Evolutionary conservation across 2,329 filamentous ascomycete species (phyloP), one percentile per base, ranked within the genome.

Genomic region (Monosporascus sp.): DNA sequence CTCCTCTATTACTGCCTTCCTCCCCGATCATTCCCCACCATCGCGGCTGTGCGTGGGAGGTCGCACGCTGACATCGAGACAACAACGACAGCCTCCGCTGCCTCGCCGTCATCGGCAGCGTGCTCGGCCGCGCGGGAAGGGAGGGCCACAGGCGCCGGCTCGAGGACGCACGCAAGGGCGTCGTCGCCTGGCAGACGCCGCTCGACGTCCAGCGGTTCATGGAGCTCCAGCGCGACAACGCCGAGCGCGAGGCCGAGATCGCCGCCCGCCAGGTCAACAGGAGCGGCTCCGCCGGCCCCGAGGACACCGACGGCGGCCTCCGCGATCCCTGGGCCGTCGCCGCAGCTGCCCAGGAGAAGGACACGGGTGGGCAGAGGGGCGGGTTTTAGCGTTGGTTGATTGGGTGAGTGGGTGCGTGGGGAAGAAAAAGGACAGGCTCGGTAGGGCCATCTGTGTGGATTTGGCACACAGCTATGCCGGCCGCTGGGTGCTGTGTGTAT

Each of bases 81-180:
- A 34, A 49, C 41, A 6, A 20, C 41, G 20, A 53, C 55, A 96
- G 91, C 82, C 72, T 96, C 60, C 87, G 94, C 55, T 86, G 86
- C 59, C 81, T 91, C 48, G 83, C 87, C 61, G 79, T 97, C 55
- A 89, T 99, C 61, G 88, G 86, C 4, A 91, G 91, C 50, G 86
- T 94, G 1, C 78, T 99, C 38, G 93, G 92, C 41, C 82, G 88
- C 50, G 94, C 94, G 1, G 94, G 89, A 9, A 77, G 96, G 73
- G 77, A 81, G 50, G 94, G 94, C 38, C 85, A 91, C 65, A 71
- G 77, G 62, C 79, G 81, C 55, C 82, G 93, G 51, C 72, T 88
- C 44, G 74, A 76, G 41, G 80, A 80, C 45, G 89, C 90, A 2
- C 65, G 74, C 49, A 64, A 72, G 18, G 89, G 89, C 25, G 65